A percentile compares a stretch with the other conserved stretches of the same genome.
Conservation (phyloP, 148 eudicot genomes). For the Tetragonia tetragonoides region DNA sequence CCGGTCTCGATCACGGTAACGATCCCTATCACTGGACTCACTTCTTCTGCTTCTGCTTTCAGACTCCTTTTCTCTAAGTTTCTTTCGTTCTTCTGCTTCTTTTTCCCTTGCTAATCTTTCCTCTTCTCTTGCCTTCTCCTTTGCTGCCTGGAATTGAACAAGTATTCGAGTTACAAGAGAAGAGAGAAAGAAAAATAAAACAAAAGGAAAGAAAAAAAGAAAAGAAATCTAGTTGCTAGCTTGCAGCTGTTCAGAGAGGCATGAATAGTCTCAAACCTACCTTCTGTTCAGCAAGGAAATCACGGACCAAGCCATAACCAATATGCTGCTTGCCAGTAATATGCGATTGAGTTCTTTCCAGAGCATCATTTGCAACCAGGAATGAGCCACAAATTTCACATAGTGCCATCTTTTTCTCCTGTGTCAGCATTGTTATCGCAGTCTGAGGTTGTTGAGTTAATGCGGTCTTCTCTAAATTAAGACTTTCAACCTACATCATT, state of each 20-base stretch:
- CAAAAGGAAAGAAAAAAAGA: background rate
- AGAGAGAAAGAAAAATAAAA: background rate
- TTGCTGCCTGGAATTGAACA: slow-evolving; percentile 52
- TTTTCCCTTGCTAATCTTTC: slow-evolving; percentile 81
- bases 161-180: background rate
- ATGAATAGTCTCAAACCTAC: slow-evolving; percentile 54
- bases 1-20: slow-evolving; percentile 51
- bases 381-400: slow-evolving; percentile 98
- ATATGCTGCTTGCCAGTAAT: slow-evolving; percentile 95
- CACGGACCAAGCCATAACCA: slow-evolving; percentile 95
- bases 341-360: slow-evolving; percentile 97
- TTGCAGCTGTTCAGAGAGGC: background rate
- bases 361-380: slow-evolving; percentile 87
- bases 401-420: slow-evolving; percentile 98
- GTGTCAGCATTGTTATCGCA: slow-evolving; percentile 64
- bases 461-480: slow-evolving; percentile 73
- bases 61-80: slow-evolving; percentile 62
- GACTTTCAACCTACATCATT: slow-evolving; percentile 72
- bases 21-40: slow-evolving; percentile 73
- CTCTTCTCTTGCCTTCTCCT: slow-evolving; percentile 88
- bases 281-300: slow-evolving; percentile 71
- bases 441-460: slow-evolving; percentile 69
- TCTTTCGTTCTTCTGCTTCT: slow-evolving; percentile 74
- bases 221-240: background rate
- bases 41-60: slow-evolving; percentile 74